A percentile compares a stretch with the other conserved stretches of the same genome.
These are phyloP conservation scores for Tolypocladium inflatum DNA, from an alignment of 2,329 filamentous ascomycete genomes.

Conservation along the genomic window DNA sequence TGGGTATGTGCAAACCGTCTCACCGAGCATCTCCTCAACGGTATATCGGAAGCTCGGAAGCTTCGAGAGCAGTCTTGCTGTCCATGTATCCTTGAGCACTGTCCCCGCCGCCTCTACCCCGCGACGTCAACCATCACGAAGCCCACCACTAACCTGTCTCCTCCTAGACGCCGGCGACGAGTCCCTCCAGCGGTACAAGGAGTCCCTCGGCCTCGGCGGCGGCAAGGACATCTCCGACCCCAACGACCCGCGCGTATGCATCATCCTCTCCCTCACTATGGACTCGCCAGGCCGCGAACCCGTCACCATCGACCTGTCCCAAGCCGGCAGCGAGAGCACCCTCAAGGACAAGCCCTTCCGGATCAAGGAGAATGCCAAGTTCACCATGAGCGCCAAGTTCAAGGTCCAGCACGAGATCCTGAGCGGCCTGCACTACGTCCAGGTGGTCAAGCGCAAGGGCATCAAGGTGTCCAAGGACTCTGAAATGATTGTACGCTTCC, in stretches of 20 bases:
- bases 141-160: not conserved
- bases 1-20: slow-evolving; percentile 53
- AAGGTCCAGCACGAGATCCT: slow-evolving; percentile 96
- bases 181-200: slow-evolving; percentile 94
- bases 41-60: not conserved
- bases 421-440: slow-evolving; percentile 90
- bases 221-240: slow-evolving; percentile 65
- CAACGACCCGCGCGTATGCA: slow-evolving; percentile 79
- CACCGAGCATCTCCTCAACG: not conserved
- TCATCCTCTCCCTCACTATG: slow-evolving; percentile 85
- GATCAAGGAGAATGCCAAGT: slow-evolving; percentile 91
- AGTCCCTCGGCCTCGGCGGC: slow-evolving; percentile 79
- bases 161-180: slow-evolving; percentile 63
- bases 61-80: not conserved
- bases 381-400: slow-evolving; percentile 91
- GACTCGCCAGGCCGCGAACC: slow-evolving; percentile 74
- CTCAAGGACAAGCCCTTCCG: slow-evolving; percentile 91
- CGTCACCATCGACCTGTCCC: slow-evolving; percentile 79
- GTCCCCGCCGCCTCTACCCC: not conserved
- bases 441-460: slow-evolving; percentile 84
- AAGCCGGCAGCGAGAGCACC: slow-evolving; percentile 60
- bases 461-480: slow-evolving; percentile 85
- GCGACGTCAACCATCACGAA: not conserved
- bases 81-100: too few relatives aligned
- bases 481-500: slow-evolving; percentile 81